Evolutionary conservation across 495 filamentous ascomycete species (phyloP).

Genomic region (Wilcoxina mikolae): DNA sequence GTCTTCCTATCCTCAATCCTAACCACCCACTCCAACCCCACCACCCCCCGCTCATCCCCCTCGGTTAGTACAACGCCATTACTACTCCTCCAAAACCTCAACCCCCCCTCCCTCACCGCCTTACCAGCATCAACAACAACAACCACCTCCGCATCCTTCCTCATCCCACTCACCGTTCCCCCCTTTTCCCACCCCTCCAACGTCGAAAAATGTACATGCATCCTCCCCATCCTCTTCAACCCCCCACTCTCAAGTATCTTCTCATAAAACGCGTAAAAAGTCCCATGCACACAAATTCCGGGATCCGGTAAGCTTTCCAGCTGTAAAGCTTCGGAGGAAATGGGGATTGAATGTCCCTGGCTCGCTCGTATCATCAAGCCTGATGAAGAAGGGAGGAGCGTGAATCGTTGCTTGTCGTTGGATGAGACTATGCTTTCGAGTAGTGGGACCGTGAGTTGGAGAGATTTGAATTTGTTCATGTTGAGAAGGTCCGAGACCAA

Average conservation of each 20-base stretch:
- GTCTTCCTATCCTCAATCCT: conserved; percentile 49
- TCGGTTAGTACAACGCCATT: conserved; percentile 61
- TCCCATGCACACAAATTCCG: conserved; percentile 67
- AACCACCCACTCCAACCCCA: conserved; percentile 72
- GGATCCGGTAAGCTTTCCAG: conserved; percentile 41
- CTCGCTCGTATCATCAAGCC: conserved; percentile 59
- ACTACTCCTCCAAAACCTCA: conserved; percentile 71
- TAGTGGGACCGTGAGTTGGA: conserved; percentile 59
- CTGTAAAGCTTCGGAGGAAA: conserved; percentile 49
- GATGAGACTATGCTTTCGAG: conserved; percentile 52
- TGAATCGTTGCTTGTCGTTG: conserved; percentile 87
- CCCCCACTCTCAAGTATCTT: conserved; percentile 58
- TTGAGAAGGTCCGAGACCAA: conserved; percentile 58
- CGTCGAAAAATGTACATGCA: conserved; percentile 74
- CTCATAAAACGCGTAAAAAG: conserved; percentile 61
- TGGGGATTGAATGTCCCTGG: conserved; percentile 67
- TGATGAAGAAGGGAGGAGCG: conserved; percentile 39
- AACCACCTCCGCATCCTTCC: conserved; percentile 58
- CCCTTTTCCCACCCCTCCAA: conserved; percentile 21
- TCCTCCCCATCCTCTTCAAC: conserved; percentile 61
- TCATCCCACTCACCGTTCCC: conserved; percentile 70
- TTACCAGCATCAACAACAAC: conserved; percentile 62
- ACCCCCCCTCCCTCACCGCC: conserved; percentile 46
- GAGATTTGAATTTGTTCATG: conserved; percentile 51
- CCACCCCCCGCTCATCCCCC: conserved; percentile 49